A percentile compares a stretch with the other conserved stretches of the same genome.
phyloP scores from a whole-genome alignment of 2,329 filamentous ascomycete species.

The Plectosphaerella sp. region DNA sequence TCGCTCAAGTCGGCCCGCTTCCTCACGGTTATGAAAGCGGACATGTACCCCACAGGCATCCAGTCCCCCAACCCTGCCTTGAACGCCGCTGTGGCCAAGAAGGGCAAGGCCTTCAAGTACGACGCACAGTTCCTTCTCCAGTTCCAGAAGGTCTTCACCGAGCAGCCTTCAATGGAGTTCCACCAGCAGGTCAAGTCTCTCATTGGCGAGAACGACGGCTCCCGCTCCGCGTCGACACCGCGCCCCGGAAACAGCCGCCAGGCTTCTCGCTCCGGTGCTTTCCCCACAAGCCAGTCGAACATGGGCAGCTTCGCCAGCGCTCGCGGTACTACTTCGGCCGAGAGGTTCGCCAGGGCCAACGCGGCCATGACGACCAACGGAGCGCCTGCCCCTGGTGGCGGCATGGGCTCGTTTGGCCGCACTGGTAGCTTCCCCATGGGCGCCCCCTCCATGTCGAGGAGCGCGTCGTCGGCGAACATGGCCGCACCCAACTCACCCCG shows the following conservation, averaged over 20 bases:
- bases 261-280: slow-evolving; percentile 45
- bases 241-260: slow-evolving; percentile 48
- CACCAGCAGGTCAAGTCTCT: slow-evolving; percentile 81
- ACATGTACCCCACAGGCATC: slow-evolving; percentile 79
- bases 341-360: slow-evolving; percentile 67
- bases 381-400: slow-evolving; percentile 29
- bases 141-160: slow-evolving; percentile 93
- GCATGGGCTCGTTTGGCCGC: slow-evolving; percentile 27
- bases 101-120: slow-evolving; percentile 85
- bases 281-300: slow-evolving; percentile 31
- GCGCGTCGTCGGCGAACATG: slow-evolving; percentile 52
- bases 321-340: slow-evolving; percentile 68
- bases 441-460: slow-evolving; percentile 58
- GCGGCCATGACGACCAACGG: slow-evolving; percentile 18
- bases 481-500: slow-evolving; percentile 69
- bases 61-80: slow-evolving; percentile 87
- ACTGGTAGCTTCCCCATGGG: slow-evolving; percentile 49
- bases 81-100: slow-evolving; percentile 74
- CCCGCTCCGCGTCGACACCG: slow-evolving; percentile 58
- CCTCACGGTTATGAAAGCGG: slow-evolving; percentile 71
- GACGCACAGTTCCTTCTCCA: slow-evolving; percentile 93
- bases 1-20: slow-evolving; percentile 89
- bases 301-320: slow-evolving; percentile 67
- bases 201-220: slow-evolving; percentile 71
- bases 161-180: slow-evolving; percentile 94